Evolutionary conservation across 2,329 filamentous ascomycete genomes (phyloP), one percentile per base, ranked within the genome.

Genomic region (Aspergillus hortae): DNA sequence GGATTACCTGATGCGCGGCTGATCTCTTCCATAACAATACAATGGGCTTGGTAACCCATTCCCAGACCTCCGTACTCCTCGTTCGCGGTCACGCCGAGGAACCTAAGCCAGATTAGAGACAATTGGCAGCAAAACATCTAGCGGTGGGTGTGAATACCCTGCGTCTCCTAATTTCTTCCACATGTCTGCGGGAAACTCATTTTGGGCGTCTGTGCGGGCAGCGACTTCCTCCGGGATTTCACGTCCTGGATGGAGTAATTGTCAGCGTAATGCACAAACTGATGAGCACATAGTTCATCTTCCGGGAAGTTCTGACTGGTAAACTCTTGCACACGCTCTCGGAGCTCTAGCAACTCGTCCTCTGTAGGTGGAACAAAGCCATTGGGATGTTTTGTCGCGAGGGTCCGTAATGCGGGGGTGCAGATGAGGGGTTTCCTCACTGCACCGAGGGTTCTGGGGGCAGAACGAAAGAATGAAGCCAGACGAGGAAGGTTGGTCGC

Each of bases 31-130:
- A 97, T 88, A 43, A 96, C 90, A 6, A 96, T 79, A 67, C 90
- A 95, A 74, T 99, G 94, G 42, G 94, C 92, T 76, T 97, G 92
- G 73, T 97, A 99, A 10, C 94, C 94, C 85, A 97, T 87, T 1
- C 80, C 89, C 43, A 97, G 74, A 2, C 92, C 94, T 35, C 94
- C 94, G 48, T 94, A 90, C 51, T 90, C 87, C 74, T 96, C 91
- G 65, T 96, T 90, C 15, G 90, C 94, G 7, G 94, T 97, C 64
- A 96, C 89, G 53, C 94, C 94, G 25, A 97, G 81, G 61, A 97
- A 88, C 6, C 89, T 78, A 51, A 43, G 2, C 27, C 4, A 32
- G n/a, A 38, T 48, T 45, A 46, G 50, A 57, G 14, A 49, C 48
- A 11, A 33, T 3, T 30, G 32, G 10, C 12, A 5, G 21, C 6